Evolutionary conservation across 1,139 yeast species (phyloP).

Genomic region (Protomyces pachydermus): DNA sequence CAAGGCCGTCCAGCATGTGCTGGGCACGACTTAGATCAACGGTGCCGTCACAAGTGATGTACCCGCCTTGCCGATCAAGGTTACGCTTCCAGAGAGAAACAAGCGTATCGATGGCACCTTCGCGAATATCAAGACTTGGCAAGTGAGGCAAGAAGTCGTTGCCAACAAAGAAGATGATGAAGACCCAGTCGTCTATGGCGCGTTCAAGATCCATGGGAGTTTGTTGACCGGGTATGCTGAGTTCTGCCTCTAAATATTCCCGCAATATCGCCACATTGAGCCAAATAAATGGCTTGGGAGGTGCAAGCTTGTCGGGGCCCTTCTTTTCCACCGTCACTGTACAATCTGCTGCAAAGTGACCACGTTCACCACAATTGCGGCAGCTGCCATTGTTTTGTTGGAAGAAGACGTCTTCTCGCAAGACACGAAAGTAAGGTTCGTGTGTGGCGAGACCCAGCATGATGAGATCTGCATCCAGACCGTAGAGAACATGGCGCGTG

Average conservation of each 20-base stretch:
- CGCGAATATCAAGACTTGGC: constrained; percentile 91
- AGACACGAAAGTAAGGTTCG: constrained; percentile 90
- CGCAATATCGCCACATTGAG: constrained; percentile 80
- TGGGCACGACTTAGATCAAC: constrained; percentile 75
- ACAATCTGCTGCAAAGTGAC: constrained; percentile 33
- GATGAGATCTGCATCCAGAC: constrained; percentile 95
- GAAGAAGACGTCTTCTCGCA: constrained; percentile 95
- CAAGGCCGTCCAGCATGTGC: constrained; percentile 58
- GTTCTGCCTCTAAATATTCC: constrained; percentile 81
- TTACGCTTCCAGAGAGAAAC: constrained; percentile 77
- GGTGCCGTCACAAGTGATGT: constrained; percentile 80
- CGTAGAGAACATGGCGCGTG: constrained; percentile 91
- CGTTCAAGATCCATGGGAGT: constrained; percentile 84
- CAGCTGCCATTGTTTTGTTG: constrained; percentile 48
- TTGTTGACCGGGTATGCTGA: constrained; percentile 62
- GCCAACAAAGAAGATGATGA: constrained; percentile 97
- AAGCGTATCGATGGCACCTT: constrained; percentile 80
- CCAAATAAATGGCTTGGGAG: constrained; percentile 88
- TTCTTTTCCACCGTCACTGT: constrained; percentile 36
- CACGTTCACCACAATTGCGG: constrained; percentile 33
- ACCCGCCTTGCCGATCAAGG: constrained; percentile 63
- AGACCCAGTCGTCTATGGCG: constrained; percentile 98
- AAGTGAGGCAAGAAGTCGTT: constrained; percentile 97
- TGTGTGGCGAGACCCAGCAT: constrained; percentile 95
- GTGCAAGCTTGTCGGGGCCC: constrained; percentile 50